phyloP scores from a whole-genome alignment of 768 basidiomycete species.

The Hemileccinum impolitum region DNA sequence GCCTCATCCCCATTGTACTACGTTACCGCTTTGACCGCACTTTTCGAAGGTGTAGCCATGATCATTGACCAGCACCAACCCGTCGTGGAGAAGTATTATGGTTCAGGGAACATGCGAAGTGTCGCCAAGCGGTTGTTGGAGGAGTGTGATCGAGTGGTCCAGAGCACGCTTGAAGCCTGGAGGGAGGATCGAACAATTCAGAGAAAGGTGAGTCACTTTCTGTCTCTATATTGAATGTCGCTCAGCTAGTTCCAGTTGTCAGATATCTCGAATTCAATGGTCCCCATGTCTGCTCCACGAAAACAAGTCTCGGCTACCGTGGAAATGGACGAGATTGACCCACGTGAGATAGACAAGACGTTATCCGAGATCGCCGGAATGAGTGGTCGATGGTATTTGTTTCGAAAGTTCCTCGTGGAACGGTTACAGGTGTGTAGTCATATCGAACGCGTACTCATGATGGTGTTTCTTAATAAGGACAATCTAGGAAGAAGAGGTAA shows the following conservation, averaged over 20 bases:
- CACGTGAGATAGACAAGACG: slow-evolving; percentile 87
- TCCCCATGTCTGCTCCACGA: slow-evolving; percentile 29
- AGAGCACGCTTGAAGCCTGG: slow-evolving; percentile 77
- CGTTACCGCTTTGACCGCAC: slow-evolving; percentile 80
- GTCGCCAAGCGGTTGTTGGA: slow-evolving; percentile 74
- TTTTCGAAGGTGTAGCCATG: slow-evolving; percentile 93
- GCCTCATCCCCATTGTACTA: slow-evolving; percentile 93
- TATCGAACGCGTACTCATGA: not conserved
- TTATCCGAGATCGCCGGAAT: slow-evolving; percentile 88
- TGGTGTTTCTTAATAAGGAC: not conserved
- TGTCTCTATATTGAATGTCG: slow-evolving; percentile 1
- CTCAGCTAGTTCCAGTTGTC: slow-evolving; percentile 36
- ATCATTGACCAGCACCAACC: slow-evolving; percentile 98
- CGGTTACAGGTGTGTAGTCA: slow-evolving; percentile 53
- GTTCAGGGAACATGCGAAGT: slow-evolving; percentile 76
- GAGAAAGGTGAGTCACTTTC: slow-evolving; percentile 54
- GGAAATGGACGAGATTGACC: slow-evolving; percentile 68
- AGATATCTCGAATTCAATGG: slow-evolving; percentile 44
- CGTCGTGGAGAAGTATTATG: slow-evolving; percentile 98
- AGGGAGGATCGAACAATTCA: slow-evolving; percentile 85
- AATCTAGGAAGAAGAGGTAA: slow-evolving; percentile 17
- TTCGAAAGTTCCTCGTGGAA: slow-evolving; percentile 81
- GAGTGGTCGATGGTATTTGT: slow-evolving; percentile 88
- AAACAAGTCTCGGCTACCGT: slow-evolving; percentile 29
- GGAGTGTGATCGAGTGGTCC: slow-evolving; percentile 85